Evolutionary conservation across 371 early-diverging fungal species (phyloP).

Genomic region (Rhizopus stolonifer): DNA sequence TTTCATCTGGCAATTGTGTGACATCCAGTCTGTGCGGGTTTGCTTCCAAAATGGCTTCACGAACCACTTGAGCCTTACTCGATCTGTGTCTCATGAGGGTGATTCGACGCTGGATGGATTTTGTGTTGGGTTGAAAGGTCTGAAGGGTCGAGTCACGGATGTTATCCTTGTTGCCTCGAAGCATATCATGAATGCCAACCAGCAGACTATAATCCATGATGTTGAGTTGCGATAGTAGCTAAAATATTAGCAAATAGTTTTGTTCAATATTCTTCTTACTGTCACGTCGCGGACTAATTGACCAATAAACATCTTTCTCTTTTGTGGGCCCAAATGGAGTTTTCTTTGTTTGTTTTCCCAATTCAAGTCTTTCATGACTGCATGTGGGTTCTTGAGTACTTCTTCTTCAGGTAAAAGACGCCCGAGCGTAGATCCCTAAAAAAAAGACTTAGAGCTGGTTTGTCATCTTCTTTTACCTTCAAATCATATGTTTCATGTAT

Average conservation of each 20-base stretch:
- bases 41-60: constrained; percentile 70
- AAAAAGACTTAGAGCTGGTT: neutral
- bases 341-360: constrained; percentile 80
- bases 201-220: constrained; percentile 90
- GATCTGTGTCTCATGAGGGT: constrained; percentile 52
- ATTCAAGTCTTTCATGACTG: constrained; percentile 95
- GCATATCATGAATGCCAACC: constrained; percentile 87
- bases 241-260: too few species aligned
- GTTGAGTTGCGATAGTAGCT: constrained; percentile 84
- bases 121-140: constrained; percentile 63
- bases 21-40: constrained; percentile 69
- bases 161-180: constrained; percentile 83
- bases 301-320: constrained; percentile 76
- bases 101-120: constrained; percentile 44
- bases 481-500: constrained; percentile 96
- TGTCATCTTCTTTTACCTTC: constrained; percentile 55
- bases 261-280: too few species aligned
- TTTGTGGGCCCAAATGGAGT: constrained; percentile 83
- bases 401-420: constrained; percentile 80
- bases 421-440: constrained; percentile 79
- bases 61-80: constrained; percentile 68
- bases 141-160: constrained; percentile 87
- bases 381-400: constrained; percentile 72
- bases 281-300: constrained; percentile 88
- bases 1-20: constrained; percentile 54